These are phyloP conservation scores for Penicillium polonicum DNA, from an alignment of 2,329 filamentous ascomycete genomes.

Conservation along the genomic window DNA sequence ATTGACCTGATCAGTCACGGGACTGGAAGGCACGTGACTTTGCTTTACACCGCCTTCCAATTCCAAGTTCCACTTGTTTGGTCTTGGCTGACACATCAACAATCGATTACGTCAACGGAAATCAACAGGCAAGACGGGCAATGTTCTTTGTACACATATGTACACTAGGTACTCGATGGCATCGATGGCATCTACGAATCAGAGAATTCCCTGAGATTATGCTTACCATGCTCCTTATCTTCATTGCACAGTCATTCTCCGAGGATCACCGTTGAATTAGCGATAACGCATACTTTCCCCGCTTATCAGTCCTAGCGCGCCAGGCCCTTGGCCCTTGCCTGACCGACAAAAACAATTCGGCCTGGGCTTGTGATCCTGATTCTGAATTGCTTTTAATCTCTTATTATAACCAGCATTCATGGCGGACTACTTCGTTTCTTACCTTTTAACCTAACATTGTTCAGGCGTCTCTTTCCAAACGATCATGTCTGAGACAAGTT, in stretches of 20 bases:
- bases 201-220: not conserved
- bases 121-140: not conserved
- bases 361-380: not conserved
- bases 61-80: not conserved
- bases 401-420: slow-evolving; percentile 7
- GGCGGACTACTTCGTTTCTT: not conserved
- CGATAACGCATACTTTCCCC: slow-evolving; percentile 13
- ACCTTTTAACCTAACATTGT: not conserved
- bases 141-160: not conserved
- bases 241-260: not conserved
- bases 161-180: not conserved
- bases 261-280: not conserved
- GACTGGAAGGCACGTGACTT: slow-evolving; percentile 10
- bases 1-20: slow-evolving; percentile 22
- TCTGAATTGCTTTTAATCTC: slow-evolving; percentile 3
- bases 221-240: not conserved
- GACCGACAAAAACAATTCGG: slow-evolving; percentile 8
- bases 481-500: slow-evolving; percentile 30
- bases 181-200: not conserved
- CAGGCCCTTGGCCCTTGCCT: slow-evolving; percentile 18
- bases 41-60: slow-evolving; percentile 1
- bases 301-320: slow-evolving; percentile 23
- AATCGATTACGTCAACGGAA: not conserved
- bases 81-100: slow-evolving; percentile 3
- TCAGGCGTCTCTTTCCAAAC: not conserved